phyloP scores from a whole-genome alignment of 306 rosid species.

The Hippophae tibetana region DNA sequence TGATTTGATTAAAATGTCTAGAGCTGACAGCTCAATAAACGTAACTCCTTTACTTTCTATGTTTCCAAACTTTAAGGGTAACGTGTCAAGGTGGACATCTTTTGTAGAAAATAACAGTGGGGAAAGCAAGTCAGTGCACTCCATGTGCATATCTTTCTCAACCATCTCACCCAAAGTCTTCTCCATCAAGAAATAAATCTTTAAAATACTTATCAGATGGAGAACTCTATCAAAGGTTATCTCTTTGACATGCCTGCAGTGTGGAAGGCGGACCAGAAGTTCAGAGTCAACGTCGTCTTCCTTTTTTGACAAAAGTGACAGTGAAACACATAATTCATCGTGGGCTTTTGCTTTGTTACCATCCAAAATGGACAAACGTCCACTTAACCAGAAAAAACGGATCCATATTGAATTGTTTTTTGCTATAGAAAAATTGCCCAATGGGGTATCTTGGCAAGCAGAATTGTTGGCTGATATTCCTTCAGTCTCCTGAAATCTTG shows the following conservation, averaged over 20 bases:
- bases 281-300: slow-evolving; percentile 31
- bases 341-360: slow-evolving; percentile 73
- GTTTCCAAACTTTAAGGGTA: slow-evolving; percentile 38
- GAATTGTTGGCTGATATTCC: slow-evolving; percentile 28
- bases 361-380: slow-evolving; percentile 70
- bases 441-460: slow-evolving; percentile 18
- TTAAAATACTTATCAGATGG: slow-evolving; percentile 68
- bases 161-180: slow-evolving; percentile 59
- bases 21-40: slow-evolving; percentile 67
- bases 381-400: slow-evolving; percentile 88
- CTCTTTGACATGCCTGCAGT: slow-evolving; percentile 71
- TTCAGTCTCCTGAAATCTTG: slow-evolving; percentile 30
- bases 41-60: slow-evolving; percentile 50
- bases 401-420: slow-evolving; percentile 62
- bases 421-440: slow-evolving; percentile 30
- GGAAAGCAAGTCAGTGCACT: slow-evolving; percentile 68
- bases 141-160: slow-evolving; percentile 62
- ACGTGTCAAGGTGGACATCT: slow-evolving; percentile 57
- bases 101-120: slow-evolving; percentile 68
- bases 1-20: slow-evolving; percentile 71
- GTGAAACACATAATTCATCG: slow-evolving; percentile 55
- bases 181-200: slow-evolving; percentile 82
- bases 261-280: slow-evolving; percentile 40
- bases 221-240: slow-evolving; percentile 62
- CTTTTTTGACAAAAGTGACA: slow-evolving; percentile 55